phyloP scores from a whole-genome alignment of 768 basidiomycete genomes.

The Termitomyces sp. region DNA sequence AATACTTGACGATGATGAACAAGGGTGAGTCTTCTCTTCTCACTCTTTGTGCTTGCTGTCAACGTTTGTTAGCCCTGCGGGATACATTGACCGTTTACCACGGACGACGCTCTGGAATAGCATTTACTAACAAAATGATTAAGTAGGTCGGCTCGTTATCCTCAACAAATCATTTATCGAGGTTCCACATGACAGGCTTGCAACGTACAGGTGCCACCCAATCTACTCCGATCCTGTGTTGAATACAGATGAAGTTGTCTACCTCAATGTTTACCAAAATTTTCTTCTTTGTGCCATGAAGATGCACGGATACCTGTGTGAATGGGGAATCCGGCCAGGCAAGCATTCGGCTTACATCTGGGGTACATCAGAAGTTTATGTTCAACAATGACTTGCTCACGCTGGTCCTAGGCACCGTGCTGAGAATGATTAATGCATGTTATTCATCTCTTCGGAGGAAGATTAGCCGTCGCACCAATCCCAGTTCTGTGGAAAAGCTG shows the following conservation, averaged over 20 bases:
- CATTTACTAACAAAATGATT: constrained; percentile 70
- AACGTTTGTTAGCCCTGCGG: constrained; percentile 31
- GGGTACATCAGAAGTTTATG: constrained; percentile 31
- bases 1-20: constrained; percentile 74
- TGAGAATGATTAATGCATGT: constrained; percentile 52
- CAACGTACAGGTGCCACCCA: constrained; percentile 69
- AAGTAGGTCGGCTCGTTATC: constrained; percentile 37
- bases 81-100: constrained; percentile 69
- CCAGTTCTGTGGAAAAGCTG: constrained; percentile 40
- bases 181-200: constrained; percentile 39
- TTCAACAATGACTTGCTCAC: neutral
- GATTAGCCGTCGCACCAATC: constrained; percentile 26
- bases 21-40: constrained; percentile 37
- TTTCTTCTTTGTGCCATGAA: constrained; percentile 81
- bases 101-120: constrained; percentile 55
- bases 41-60: neutral
- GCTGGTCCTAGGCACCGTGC: constrained; percentile 47
- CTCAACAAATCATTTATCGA: neutral
- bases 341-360: constrained; percentile 47
- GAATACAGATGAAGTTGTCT: constrained; percentile 56
- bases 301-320: constrained; percentile 74
- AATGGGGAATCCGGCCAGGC: constrained; percentile 42
- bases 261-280: constrained; percentile 84
- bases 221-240: constrained; percentile 74
- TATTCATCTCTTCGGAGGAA: constrained; percentile 47